Conservation (phyloP, 2,329 filamentous ascomycete species). For the Fusarium sp. region DNA sequence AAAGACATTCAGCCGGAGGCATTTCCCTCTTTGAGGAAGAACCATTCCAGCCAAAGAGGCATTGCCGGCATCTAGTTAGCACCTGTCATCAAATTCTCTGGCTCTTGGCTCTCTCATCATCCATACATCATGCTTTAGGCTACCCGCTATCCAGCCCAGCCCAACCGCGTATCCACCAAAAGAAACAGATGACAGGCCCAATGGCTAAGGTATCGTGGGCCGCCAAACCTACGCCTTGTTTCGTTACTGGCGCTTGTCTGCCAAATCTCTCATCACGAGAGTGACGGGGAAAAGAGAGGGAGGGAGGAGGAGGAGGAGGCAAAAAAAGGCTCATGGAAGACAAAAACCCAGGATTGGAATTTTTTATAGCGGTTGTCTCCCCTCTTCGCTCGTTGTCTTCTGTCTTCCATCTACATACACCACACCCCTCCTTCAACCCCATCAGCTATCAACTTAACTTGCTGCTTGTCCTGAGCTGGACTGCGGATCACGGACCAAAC, state of each 20-base stretch:
- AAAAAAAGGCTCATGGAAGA: slow-evolving; percentile 3
- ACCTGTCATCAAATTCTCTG: slow-evolving; percentile 9
- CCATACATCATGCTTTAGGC: slow-evolving; percentile 39
- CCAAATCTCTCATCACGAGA: slow-evolving; percentile 2
- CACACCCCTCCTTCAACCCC: slow-evolving; percentile 20
- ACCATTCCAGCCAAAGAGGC: slow-evolving; percentile 13
- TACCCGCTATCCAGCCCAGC: slow-evolving; percentile 40
- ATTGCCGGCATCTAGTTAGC: no score
- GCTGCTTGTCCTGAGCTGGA: slow-evolving; percentile 12
- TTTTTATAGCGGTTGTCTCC: slow-evolving; percentile 28
- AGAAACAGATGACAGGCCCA: slow-evolving; percentile 20
- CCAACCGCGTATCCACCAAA: slow-evolving; percentile 30
- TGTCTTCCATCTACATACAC: slow-evolving; percentile 3
- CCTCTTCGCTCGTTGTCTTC: slow-evolving; percentile 10
- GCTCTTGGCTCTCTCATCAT: slow-evolving; percentile 20
- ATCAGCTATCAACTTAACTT: slow-evolving; percentile 19
- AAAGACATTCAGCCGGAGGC: slow-evolving; percentile 3
- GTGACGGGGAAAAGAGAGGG: not conserved
- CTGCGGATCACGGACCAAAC: slow-evolving; percentile 43
- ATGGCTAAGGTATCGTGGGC: slow-evolving; percentile 6
- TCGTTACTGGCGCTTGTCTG: slow-evolving; percentile 5
- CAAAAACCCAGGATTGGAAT: slow-evolving; percentile 10
- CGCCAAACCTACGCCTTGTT: slow-evolving; percentile 17
- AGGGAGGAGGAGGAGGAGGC: not conserved
- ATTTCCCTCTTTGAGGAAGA: slow-evolving; percentile 13